A percentile compares a stretch with the other conserved stretches of the same genome.
These are phyloP conservation scores for Pochonia chlamydosporia DNA, from an alignment of 2,329 filamentous ascomycete species.

Conservation along the genomic window DNA sequence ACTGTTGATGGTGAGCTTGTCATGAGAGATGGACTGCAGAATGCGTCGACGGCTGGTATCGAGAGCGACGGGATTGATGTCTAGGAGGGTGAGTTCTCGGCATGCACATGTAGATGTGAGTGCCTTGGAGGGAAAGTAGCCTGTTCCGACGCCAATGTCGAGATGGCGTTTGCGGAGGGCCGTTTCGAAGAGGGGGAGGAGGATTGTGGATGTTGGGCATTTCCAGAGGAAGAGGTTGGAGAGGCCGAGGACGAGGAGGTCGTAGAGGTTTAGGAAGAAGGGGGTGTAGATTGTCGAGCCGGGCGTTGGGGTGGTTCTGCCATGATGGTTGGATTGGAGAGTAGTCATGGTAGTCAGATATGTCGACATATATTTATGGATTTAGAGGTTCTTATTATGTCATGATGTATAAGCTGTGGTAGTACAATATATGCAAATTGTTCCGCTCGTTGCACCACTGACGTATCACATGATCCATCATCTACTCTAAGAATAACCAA, in stretches of 20 bases:
- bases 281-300: conserved; percentile 6
- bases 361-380: no score
- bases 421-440: no score
- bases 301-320: neutral
- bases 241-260: conserved; percentile 35
- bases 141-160: conserved; percentile 34
- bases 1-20: conserved; percentile 18
- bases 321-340: no score
- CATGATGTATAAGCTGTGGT: no score
- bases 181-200: conserved; percentile 25
- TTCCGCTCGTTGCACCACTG: no score
- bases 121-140: conserved; percentile 28
- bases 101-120: conserved; percentile 7
- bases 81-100: conserved; percentile 27
- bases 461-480: no score
- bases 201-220: conserved; percentile 22
- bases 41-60: neutral
- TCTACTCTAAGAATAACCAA: no score
- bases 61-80: conserved; percentile 29
- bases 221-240: conserved; percentile 31
- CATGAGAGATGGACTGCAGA: conserved; percentile 9
- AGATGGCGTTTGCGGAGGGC: conserved; percentile 30
- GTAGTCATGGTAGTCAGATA: no score
- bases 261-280: conserved; percentile 28
- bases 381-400: no score